Evolutionary conservation across 805 yeast species (phyloP).

Genomic region (Peterozyma toletana): DNA sequence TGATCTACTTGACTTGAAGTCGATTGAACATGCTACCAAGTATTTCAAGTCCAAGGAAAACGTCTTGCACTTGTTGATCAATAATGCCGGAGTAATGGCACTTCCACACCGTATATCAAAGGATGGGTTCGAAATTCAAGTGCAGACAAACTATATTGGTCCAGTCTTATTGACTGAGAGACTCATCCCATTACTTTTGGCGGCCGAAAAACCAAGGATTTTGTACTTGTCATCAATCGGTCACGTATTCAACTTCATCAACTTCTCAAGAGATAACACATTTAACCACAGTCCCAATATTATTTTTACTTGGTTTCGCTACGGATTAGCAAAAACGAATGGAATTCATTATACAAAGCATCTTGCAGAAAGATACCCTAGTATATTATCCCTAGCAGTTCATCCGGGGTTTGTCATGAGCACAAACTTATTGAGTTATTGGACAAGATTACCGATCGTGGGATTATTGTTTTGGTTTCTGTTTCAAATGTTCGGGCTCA

Average conservation of each 20-base stretch:
- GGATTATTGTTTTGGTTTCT: constrained; percentile 68
- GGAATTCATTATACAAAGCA: constrained; percentile 68
- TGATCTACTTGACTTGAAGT: constrained; percentile 43
- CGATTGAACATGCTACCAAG: constrained; percentile 42
- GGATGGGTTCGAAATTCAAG: constrained; percentile 71
- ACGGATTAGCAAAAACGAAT: constrained; percentile 70
- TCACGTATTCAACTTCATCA: constrained; percentile 44
- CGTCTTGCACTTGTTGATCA: constrained; percentile 52
- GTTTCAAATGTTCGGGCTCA: constrained; percentile 60
- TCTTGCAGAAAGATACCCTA: constrained; percentile 60
- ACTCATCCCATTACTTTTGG: constrained; percentile 45
- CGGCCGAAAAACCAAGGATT: constrained; percentile 38
- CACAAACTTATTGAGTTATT: constrained; percentile 66
- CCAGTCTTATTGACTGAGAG: constrained; percentile 65
- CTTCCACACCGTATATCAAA: constrained; percentile 58
- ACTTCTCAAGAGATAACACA: constrained; percentile 37
- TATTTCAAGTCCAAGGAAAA: constrained; percentile 39
- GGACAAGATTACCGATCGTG: constrained; percentile 73
- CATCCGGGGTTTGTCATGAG: constrained; percentile 89
- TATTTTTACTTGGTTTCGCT: constrained; percentile 70
- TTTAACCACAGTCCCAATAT: constrained; percentile 59
- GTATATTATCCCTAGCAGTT: constrained; percentile 54
- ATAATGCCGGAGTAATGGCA: constrained; percentile 80
- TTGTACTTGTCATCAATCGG: constrained; percentile 61
- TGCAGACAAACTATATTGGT: constrained; percentile 72